Base-by-base conservation (phyloP, 202 grass and related monocot species). In the Cymbopogon flexuosus region DNA sequence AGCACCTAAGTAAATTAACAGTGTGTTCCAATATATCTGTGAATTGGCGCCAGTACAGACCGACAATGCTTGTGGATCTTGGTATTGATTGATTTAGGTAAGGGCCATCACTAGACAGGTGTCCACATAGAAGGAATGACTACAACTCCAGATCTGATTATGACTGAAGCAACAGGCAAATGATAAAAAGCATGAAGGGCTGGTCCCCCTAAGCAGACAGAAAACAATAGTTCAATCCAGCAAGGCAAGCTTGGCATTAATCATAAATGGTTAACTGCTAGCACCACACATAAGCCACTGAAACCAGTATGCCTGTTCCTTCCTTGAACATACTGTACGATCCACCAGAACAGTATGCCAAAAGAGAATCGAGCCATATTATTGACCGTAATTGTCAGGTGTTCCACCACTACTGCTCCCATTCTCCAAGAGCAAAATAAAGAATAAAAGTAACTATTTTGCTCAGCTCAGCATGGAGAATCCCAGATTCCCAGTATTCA, bases 121-220 rank as follows among this genome's bases (percentile, higher is more conserved):
- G 83, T 59, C 79, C 57, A 77, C 79, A 82, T 54, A 57, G 40
- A 56, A 79, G 22, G 34, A 75, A 83, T 65, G 69, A 8, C 42
- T 68, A 74, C 68, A 75, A 23, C n/a, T 65, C 65, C 7, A 76
- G 79, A 79, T 75, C 75, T 83, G 74, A 75, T 74, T 47, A 76
- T 86, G 69, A 80, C 75, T 79, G 63, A 86, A 70, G 79, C 43
- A 90, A 79, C 79, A 76, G 29, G 75, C 19, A 82, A 58, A 83
- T 86, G 62, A 81, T 62, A 67, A 62, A 22, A 5, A 73, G 52
- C 42, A 47, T 43, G 33, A 22, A 73, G 54, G 54, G 46, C 19
- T 3, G 73, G 69, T n/a, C 84, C 84, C 76, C 69, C 51, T 86
- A 74, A 75, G 27, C 52, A 79, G 13, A 21, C 52, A 79, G 9